Conservation (phyloP, 805 yeast genomes). For the Babjeviella inositovora region DNA sequence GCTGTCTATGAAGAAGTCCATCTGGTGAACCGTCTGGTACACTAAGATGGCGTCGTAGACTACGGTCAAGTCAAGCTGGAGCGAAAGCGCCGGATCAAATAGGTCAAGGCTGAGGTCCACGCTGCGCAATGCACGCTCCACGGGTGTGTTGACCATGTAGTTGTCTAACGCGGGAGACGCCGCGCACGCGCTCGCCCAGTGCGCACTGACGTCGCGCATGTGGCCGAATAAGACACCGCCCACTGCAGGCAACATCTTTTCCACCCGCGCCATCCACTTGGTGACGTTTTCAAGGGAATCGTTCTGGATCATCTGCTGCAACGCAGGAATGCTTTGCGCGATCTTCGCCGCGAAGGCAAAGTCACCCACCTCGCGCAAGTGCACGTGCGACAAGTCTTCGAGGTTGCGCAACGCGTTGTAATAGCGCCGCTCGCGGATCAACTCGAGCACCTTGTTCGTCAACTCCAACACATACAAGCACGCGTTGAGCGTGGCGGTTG, state of each 20-base stretch:
- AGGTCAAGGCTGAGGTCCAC: conserved; percentile 30
- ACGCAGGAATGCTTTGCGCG: conserved; percentile 58
- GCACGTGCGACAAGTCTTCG: conserved; percentile 56
- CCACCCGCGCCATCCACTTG: conserved; percentile 51
- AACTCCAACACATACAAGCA: conserved; percentile 74
- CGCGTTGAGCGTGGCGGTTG: conserved; percentile 49
- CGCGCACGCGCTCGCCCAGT: conserved; percentile 37
- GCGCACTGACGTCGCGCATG: conserved; percentile 35
- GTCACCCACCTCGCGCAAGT: conserved; percentile 45
- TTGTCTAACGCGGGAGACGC: conserved; percentile 25
- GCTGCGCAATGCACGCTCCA: conserved; percentile 64
- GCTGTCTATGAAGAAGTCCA: conserved; percentile 40
- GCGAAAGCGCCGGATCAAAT: conserved; percentile 20
- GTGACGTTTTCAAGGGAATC: conserved; percentile 54
- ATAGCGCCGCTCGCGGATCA: conserved; percentile 59
- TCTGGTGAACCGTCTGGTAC: conserved; percentile 55
- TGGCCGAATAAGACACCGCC: conserved; percentile 43
- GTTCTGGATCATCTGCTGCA: conserved; percentile 56
- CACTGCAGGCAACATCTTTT: conserved; percentile 37
- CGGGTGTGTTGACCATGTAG: conserved; percentile 72
- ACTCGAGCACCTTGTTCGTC: conserved; percentile 72
- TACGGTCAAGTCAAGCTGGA: conserved; percentile 45
- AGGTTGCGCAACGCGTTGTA: conserved; percentile 77
- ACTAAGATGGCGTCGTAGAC: conserved; percentile 75
- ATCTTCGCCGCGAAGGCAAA: conserved; percentile 67